A percentile compares a stretch with the other conserved stretches of the same genome.
phyloP scores from a whole-genome alignment of 441 rosid species.

The Populus trichocarpa region DNA sequence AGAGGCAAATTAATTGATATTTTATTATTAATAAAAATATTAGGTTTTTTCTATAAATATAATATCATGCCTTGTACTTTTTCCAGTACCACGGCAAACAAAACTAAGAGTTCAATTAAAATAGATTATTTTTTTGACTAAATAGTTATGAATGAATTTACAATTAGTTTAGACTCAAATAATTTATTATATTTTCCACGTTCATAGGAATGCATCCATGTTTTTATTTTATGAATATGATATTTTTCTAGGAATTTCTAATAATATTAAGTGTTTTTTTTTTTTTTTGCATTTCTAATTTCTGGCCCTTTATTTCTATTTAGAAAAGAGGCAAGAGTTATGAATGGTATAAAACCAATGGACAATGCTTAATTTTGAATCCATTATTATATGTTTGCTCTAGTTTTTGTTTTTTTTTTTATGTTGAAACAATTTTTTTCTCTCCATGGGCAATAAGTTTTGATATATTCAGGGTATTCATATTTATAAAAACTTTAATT shows the following conservation, averaged over 20 bases:
- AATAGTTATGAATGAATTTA: background rate
- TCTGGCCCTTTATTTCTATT: slow-evolving; percentile 1
- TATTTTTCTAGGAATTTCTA: background rate
- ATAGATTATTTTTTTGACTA: background rate
- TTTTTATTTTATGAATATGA: slow-evolving; percentile 17
- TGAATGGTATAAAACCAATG: slow-evolving; percentile 8
- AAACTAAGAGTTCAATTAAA: background rate
- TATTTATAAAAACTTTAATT: background rate
- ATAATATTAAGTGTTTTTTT: slow-evolving; percentile 2
- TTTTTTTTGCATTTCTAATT: background rate
- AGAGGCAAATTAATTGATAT: too few relatives aligned
- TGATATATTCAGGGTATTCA: background rate
- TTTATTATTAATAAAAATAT: too few relatives aligned
- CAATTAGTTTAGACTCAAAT: background rate
- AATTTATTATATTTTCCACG: slow-evolving; percentile 9
- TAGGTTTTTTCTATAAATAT: too few relatives aligned
- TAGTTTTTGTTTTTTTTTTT: background rate
- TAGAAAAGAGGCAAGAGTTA: slow-evolving; percentile 2
- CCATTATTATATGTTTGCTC: slow-evolving; percentile 1
- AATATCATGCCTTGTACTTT: too few relatives aligned
- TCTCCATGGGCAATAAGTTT: slow-evolving; percentile 1
- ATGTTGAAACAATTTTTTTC: background rate
- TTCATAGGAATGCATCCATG: background rate
- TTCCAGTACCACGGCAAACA: background rate
- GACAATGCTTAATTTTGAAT: slow-evolving; percentile 7